Conservation (phyloP, 768 basidiomycete species). For the Rhodosporidiobolus sp. region DNA sequence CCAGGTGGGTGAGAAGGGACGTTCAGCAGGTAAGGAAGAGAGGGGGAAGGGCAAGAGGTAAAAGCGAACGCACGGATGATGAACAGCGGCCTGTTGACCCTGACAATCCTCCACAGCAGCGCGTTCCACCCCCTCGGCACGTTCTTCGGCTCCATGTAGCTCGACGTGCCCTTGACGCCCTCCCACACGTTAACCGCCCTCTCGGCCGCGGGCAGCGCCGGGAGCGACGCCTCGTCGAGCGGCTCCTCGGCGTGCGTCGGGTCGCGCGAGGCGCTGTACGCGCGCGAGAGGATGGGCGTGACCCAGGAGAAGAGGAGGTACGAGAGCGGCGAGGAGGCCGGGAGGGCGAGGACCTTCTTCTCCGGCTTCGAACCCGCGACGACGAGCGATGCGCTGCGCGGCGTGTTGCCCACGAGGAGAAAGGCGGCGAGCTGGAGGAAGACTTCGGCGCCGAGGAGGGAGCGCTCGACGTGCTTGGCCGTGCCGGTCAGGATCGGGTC, state of each 20-base stretch:
- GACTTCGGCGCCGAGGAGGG: slow-evolving; percentile 3
- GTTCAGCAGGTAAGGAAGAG: neutral
- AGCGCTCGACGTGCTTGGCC: neutral
- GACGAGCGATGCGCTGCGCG: slow-evolving; percentile 21
- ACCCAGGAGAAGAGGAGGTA: slow-evolving; percentile 36
- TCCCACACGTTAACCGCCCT: slow-evolving; percentile 29
- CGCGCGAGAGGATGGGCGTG: slow-evolving; percentile 14
- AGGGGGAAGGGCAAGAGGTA: neutral
- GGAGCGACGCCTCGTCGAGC: slow-evolving; percentile 18
- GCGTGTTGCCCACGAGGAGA: slow-evolving; percentile 14
- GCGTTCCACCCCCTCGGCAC: slow-evolving; percentile 22
- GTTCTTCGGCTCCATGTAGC: neutral
- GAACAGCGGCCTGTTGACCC: slow-evolving; percentile 27
- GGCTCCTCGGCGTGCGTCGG: neutral
- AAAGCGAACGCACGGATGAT: slow-evolving; percentile 16
- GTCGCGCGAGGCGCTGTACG: neutral
- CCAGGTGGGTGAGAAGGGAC: too few relatives aligned
- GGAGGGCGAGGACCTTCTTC: slow-evolving; percentile 3
- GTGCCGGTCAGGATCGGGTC: neutral
- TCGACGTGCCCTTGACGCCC: slow-evolving; percentile 7
- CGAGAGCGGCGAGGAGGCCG: slow-evolving; percentile 19
- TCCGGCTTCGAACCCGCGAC: neutral
- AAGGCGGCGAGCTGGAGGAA: slow-evolving; percentile 9
- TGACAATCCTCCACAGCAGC: slow-evolving; percentile 32
- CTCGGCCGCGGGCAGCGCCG: slow-evolving; percentile 14